Evolutionary conservation across 768 basidiomycete species (phyloP).

Genomic region (Amanita pseudoporphyria): DNA sequence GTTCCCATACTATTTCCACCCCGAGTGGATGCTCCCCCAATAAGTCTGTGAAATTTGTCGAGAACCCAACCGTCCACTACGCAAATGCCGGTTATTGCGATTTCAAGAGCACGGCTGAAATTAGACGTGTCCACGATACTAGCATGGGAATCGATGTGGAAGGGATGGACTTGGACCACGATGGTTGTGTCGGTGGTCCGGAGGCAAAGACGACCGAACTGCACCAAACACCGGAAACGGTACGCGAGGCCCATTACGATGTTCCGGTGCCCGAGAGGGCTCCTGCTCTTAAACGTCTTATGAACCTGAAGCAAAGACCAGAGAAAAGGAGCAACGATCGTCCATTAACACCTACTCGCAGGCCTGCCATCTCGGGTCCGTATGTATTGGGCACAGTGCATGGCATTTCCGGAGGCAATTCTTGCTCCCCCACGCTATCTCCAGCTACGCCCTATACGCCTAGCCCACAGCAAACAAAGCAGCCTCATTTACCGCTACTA

Average conservation of each 20-base stretch:
- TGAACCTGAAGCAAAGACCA: conserved; percentile 20
- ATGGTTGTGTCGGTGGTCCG: conserved; percentile 3
- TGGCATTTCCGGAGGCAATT: neutral
- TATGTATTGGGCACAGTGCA: conserved; percentile 30
- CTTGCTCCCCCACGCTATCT: conserved; percentile 8
- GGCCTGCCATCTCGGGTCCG: conserved; percentile 35
- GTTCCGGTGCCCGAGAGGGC: conserved; percentile 19
- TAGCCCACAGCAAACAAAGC: conserved; percentile 2
- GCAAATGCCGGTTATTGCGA: conserved; percentile 23
- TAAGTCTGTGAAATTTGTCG: conserved; percentile 66
- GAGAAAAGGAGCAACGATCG: neutral
- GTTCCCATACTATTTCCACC: conserved; percentile 12
- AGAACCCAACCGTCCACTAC: conserved; percentile 54
- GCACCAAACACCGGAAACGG: conserved; percentile 11
- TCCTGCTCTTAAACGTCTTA: conserved; percentile 25
- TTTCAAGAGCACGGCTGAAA: conserved; percentile 10
- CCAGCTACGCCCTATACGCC: conserved; percentile 12
- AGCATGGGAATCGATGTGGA: conserved; percentile 26
- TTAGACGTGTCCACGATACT: neutral
- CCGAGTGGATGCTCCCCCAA: conserved; percentile 14
- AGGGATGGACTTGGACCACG: conserved; percentile 27
- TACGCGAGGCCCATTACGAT: conserved; percentile 15
- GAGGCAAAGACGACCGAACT: conserved; percentile 1
- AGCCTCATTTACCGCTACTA: conserved; percentile 6
- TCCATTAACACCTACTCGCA: conserved; percentile 6